Evolutionary conservation across 106 monocot species (phyloP), one percentile per base, ranked within the genome.

Genomic region (Acorus gramineus): DNA sequence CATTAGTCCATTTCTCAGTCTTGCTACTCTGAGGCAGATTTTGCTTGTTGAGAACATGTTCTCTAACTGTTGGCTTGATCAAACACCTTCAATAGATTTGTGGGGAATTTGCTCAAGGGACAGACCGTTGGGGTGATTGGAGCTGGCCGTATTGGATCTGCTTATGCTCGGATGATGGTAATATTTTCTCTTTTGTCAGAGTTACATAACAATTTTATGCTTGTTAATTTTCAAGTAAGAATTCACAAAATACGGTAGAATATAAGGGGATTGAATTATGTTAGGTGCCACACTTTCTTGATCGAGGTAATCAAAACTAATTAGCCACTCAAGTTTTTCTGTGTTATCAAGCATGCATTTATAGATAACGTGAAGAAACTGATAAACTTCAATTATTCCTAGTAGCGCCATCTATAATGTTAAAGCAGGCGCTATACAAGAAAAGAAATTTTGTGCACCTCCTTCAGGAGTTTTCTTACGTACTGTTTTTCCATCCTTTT

Each of bases 161-260:
- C 96, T 5, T 98, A 98, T 81, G 96, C 96, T 46, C 78, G 96
- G 70, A 98, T 98, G 96, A 98, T 98, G 96, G 95, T 90, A 85
- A 14, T 11, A 2, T 6, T 67, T 45, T 5, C 43, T 61, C 14
- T 67, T 44, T 58, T 2, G 28, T 28, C 28, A 28, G 28, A 28
- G 28, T 28, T 28, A 28, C 28, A 28, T 28, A 28, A 28, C 28
- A 28, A 28, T 28, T 28, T 28, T 28, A 28, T 28, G 28, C 28
- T 28, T 28, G 28, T 28, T 28, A 28, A 28, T 28, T 28, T 28
- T 28, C 28, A 28, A 28, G 28, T 28, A 28, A 28, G 28, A 28
- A 28, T 28, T 28, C 28, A 28, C 28, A 28, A 28, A 28, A 28
- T 28, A 28, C 28, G 28, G 28, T 0, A 28, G 28, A 28, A 28